A percentile compares a stretch with the other conserved stretches of the same genome.
Evolutionary conservation across 805 yeast genomes (phyloP).

Genomic region (Metschnikowia similis): DNA sequence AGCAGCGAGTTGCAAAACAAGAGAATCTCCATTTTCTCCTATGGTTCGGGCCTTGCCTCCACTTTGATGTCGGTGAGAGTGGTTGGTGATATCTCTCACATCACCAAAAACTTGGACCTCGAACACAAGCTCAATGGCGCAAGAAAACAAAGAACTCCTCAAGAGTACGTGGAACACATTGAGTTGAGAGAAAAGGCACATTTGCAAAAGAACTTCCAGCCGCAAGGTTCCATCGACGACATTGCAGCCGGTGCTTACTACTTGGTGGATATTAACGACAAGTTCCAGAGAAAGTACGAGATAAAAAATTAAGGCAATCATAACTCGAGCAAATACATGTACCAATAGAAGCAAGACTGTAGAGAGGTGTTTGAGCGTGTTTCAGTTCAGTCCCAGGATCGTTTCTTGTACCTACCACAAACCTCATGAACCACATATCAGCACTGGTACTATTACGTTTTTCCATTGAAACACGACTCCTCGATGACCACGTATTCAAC

Average conservation of each 20-base stretch:
- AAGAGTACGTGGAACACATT: conserved; percentile 76
- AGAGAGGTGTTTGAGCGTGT: neutral
- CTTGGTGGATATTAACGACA: conserved; percentile 78
- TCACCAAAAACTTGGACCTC: conserved; percentile 62
- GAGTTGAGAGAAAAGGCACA: conserved; percentile 87
- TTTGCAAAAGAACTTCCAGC: conserved; percentile 71
- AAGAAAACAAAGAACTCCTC: conserved; percentile 68
- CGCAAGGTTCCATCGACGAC: conserved; percentile 72
- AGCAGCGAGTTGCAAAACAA: conserved; percentile 71
- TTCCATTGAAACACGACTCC: neutral
- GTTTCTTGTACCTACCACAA: neutral
- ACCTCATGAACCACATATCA: too few relatives aligned
- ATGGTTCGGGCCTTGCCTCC: conserved; percentile 97
- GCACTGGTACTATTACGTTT: neutral
- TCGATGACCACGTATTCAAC: neutral
- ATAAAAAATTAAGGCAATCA: conserved; percentile 37
- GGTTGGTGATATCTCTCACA: conserved; percentile 71
- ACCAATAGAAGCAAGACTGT: neutral
- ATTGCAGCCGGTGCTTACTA: conserved; percentile 78
- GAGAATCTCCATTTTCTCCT: conserved; percentile 89
- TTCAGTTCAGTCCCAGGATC: neutral
- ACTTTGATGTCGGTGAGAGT: conserved; percentile 77
- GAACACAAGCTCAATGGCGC: conserved; percentile 57
- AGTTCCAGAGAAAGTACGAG: conserved; percentile 78
- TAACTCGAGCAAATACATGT: neutral